phyloP scores from a whole-genome alignment of 768 basidiomycete genomes.

The Collybia sordida region DNA sequence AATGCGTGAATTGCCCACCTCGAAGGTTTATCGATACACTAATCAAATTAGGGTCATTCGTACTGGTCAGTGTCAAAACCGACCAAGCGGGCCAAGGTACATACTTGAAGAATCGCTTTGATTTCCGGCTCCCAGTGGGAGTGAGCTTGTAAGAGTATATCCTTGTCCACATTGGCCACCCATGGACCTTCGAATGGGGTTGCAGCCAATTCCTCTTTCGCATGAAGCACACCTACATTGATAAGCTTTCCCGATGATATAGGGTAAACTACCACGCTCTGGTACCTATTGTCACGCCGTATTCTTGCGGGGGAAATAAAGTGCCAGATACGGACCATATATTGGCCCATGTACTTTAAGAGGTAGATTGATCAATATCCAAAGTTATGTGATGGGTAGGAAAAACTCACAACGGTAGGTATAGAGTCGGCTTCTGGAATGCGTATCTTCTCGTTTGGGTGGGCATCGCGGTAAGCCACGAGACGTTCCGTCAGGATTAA shows the following conservation, averaged over 20 bases:
- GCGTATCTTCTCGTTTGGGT: constrained; percentile 22
- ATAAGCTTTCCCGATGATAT: constrained; percentile 29
- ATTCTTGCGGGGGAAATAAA: too few relatives aligned
- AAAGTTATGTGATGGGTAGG: too few relatives aligned
- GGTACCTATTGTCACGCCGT: not conserved
- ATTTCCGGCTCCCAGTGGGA: constrained; percentile 45
- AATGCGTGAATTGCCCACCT: constrained; percentile 42
- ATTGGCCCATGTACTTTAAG: constrained; percentile 29
- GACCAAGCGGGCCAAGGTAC: too few relatives aligned
- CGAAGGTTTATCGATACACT: constrained; percentile 33
- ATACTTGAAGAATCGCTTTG: constrained; percentile 41
- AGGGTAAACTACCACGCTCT: constrained; percentile 34
- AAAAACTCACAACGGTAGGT: constrained; percentile 24
- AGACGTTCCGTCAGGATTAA: constrained; percentile 25
- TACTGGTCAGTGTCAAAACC: too few relatives aligned
- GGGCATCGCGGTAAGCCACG: constrained; percentile 18
- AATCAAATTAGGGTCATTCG: too few relatives aligned
- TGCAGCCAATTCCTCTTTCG: constrained; percentile 24
- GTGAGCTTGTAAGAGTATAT: constrained; percentile 39
- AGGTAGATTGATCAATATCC: not conserved
- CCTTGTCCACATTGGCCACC: constrained; percentile 34
- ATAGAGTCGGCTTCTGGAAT: constrained; percentile 20
- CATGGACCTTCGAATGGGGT: constrained; percentile 29
- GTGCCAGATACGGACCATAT: constrained; percentile 24
- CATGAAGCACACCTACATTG: constrained; percentile 28